Evolutionary conservation across 805 yeast genomes (phyloP), one percentile per base, ranked within the genome.

Genomic region (Candida alai): DNA sequence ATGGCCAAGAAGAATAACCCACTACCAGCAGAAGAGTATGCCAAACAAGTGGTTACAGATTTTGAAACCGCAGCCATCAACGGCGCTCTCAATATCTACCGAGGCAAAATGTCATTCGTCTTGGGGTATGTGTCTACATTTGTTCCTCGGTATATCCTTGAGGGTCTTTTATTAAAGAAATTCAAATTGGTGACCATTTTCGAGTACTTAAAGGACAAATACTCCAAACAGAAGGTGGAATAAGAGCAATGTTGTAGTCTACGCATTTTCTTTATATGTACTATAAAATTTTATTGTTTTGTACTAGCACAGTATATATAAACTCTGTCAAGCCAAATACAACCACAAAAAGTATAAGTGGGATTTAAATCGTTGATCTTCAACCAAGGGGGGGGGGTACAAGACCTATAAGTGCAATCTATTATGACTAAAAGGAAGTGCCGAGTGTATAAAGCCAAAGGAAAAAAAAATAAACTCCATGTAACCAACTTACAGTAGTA

Each of bases 1-100:
- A 77, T 84, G 84, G 77, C 85, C 0, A 68, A 51, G 22, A 64
- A 70, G 12, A 74, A 74, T 54, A 57, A 58, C 14, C 90, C 93
- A 18, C 75, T 79, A 73, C 35, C 59, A 1, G 70, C 85, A 0
- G 76, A 69, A n/a, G 52, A 35, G 1, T 84, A 78, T 48, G 87
- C 87, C 1, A 46, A 47, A 13, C 50, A 64, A 30, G 76, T 82
- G 1, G 74, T 75, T n/a, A 49, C 54, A 24, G 84, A 78, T 43
- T 65, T 66, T 39, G 67, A 63, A 41, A 20, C 32, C 5, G 50
- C 54, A 27, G 44, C 39, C n/a, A 60, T 80, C 19, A 45, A 40
- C 3, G 58, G 61, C 3, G 32, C 39, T 13, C 67, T 80, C 27
- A 74, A 79, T 49, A 59, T 71, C 11, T 79, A 78, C 50, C 60